These are phyloP conservation scores for Allium sativum DNA, from an alignment of 106 monocot genomes.

Conservation along the genomic window DNA sequence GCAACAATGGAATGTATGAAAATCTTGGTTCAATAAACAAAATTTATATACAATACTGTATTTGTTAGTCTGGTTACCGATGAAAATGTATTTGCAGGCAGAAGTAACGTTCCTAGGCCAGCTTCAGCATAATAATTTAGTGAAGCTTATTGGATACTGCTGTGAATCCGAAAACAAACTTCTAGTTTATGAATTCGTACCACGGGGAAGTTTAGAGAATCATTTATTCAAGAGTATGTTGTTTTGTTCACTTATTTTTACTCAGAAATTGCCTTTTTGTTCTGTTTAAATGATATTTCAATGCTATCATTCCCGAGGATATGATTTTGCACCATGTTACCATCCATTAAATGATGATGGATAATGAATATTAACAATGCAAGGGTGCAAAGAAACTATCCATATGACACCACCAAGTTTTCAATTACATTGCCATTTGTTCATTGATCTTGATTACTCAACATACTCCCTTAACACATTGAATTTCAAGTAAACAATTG, in stretches of 20 bases:
- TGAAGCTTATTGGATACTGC: constrained; percentile 86
- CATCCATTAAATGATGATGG: too few species aligned
- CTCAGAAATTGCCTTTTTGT: too few species aligned
- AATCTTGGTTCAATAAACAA: too few species aligned
- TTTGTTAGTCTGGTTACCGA: too few species aligned
- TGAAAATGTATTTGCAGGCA: constrained; percentile 32
- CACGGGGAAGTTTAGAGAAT: constrained; percentile 81
- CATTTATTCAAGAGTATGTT: constrained; percentile 72
- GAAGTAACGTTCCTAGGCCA: constrained; percentile 82
- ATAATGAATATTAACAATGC: too few species aligned
- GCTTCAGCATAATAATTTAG: constrained; percentile 76
- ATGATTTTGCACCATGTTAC: too few species aligned
- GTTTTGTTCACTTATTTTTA: background rate
- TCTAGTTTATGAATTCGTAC: constrained; percentile 91
- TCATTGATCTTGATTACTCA: background rate
- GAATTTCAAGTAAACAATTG: background rate
- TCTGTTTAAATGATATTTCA: too few species aligned
- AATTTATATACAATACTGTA: too few species aligned
- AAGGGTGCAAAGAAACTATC: too few species aligned
- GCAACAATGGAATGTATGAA: too few species aligned
- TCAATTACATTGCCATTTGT: background rate
- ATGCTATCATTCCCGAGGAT: too few species aligned
- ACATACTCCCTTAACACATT: background rate
- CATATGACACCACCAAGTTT: too few species aligned
- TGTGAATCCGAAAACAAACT: constrained; percentile 65